Percentiles rank a stretch among this genome's conserved stretches.
phyloP scores from a whole-genome alignment of 257 asterid species.

The Penstemon eatonii region DNA sequence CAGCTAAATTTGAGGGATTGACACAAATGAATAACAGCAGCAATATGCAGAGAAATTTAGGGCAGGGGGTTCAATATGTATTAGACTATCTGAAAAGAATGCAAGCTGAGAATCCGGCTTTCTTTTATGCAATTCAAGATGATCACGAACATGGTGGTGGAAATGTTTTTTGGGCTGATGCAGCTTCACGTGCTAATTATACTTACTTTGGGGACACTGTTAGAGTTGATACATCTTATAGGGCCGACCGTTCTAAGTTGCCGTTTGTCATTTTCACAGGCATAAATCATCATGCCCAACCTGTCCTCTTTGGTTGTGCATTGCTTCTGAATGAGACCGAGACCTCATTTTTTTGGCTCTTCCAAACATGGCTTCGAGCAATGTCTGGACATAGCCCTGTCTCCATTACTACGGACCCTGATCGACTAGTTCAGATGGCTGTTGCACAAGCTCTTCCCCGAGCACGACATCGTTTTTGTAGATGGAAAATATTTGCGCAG shows the following conservation, averaged over 20 bases:
- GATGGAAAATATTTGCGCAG: slow-evolving; percentile 68
- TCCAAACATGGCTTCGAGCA: slow-evolving; percentile 70
- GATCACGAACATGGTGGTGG: slow-evolving; percentile 48
- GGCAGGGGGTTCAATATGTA: slow-evolving; percentile 53
- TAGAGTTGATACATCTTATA: slow-evolving; percentile 56
- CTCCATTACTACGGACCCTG: slow-evolving; percentile 68
- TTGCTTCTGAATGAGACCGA: slow-evolving; percentile 64
- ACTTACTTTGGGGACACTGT: slow-evolving; percentile 73
- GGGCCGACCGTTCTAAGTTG: slow-evolving; percentile 39
- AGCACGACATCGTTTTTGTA: slow-evolving; percentile 60
- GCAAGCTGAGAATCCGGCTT: slow-evolving; percentile 60
- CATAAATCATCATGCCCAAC: slow-evolving; percentile 83
- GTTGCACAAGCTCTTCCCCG: slow-evolving; percentile 62
- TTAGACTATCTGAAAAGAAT: slow-evolving; percentile 62
- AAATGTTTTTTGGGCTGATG: slow-evolving; percentile 74
- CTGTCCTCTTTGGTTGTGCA: slow-evolving; percentile 80
- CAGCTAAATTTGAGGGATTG: slow-evolving; percentile 16
- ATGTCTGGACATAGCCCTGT: slow-evolving; percentile 64
- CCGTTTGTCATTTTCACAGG: slow-evolving; percentile 79
- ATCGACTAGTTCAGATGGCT: slow-evolving; percentile 60
- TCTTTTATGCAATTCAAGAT: slow-evolving; percentile 64
- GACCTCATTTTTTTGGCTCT: slow-evolving; percentile 62
- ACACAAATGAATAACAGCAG: slow-evolving; percentile 36
- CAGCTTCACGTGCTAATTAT: slow-evolving; percentile 54
- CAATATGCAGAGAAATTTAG: slow-evolving; percentile 45